Percentiles rank a stretch among this genome's conserved stretches.
Evolutionary conservation across 371 early-diverging fungal species (phyloP).

Genomic region (Circinella minor): DNA sequence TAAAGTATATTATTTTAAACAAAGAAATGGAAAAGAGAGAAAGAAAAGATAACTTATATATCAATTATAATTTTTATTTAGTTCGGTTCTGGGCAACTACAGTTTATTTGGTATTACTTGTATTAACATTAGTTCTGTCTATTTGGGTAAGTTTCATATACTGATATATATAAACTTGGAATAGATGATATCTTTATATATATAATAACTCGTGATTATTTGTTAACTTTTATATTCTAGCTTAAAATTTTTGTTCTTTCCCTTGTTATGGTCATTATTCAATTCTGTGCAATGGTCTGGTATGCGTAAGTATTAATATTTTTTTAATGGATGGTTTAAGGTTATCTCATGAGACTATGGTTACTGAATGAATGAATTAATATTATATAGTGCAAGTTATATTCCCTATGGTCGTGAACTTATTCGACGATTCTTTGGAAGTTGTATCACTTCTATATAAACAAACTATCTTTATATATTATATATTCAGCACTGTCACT

Average conservation of each 20-base stretch:
- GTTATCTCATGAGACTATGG: too few relatives aligned
- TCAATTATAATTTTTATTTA: conserved; percentile 6
- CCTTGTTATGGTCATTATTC: conserved; percentile 77
- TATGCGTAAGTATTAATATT: conserved; percentile 59
- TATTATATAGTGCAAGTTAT: conserved; percentile 46
- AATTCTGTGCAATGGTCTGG: conserved; percentile 89
- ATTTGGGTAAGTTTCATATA: conserved; percentile 28
- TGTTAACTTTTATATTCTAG: conserved; percentile 21
- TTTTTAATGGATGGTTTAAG: too few relatives aligned
- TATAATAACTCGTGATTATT: background rate
- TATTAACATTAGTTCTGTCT: conserved; percentile 35
- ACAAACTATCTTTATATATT: too few relatives aligned
- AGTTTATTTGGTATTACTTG: conserved; percentile 35
- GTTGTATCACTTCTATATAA: conserved; percentile 53
- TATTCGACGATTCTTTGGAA: conserved; percentile 51
- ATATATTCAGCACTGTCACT: too few relatives aligned
- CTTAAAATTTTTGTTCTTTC: conserved; percentile 62
- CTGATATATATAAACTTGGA: too few relatives aligned
- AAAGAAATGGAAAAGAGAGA: background rate
- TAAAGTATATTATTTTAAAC: conserved; percentile 18
- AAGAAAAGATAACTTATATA: background rate
- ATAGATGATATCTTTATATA: too few relatives aligned
- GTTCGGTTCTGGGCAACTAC: conserved; percentile 51
- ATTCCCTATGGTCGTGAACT: conserved; percentile 58
- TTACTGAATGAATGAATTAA: background rate